Base-by-base conservation (phyloP, 2,329 filamentous ascomycete species). In the Xylaria sp. region DNA sequence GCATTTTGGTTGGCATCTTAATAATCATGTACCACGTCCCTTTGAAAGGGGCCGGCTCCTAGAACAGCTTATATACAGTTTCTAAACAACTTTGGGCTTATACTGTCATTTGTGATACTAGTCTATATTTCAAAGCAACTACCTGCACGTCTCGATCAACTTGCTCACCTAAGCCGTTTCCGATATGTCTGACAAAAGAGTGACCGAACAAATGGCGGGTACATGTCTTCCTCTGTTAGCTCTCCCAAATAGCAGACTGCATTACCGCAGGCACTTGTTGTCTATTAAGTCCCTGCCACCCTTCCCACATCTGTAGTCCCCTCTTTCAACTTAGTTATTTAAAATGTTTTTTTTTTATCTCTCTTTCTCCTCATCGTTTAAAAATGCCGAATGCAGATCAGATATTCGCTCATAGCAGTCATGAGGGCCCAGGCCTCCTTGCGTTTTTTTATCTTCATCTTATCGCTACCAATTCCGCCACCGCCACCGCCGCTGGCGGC, bases 371-470 rank as follows among this genome's bases (percentile, higher is more conserved):
- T 27, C 24, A 27, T 27, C 4, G 24, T 24, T 75, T 74, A 94
- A 91, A 92, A 93, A 78, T 93, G 91, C 61, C 90, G 84, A 58
- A 89, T 88, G 72, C 87, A 87, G 3, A 93, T 78, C 21, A 94
- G 76, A 79, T 90, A 87, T 76, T 93, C 91, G 71, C 88, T 86
- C 85, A 91, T 90, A n/a, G 82, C 81, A 48, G 85, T 86, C 64
- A 92, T 79, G 63, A 90, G 82, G 55, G 87, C 86, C 83, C 92
- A 94, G 14, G 93, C 86, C 73, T 92, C 90, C 81, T 95, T 97
- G 65, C 93, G 85, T 83, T 96, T 97, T 82, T 97, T 86, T 5
- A 92, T 92, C 81, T 98, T 93, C 61, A 68, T 56, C 60, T 71
- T 71, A 4, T 64, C 70, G 17, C 34, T 63, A 0, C 47, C 55